phyloP scores from a whole-genome alignment of 495 filamentous ascomycete genomes.

The Xeromyces bisporus region DNA sequence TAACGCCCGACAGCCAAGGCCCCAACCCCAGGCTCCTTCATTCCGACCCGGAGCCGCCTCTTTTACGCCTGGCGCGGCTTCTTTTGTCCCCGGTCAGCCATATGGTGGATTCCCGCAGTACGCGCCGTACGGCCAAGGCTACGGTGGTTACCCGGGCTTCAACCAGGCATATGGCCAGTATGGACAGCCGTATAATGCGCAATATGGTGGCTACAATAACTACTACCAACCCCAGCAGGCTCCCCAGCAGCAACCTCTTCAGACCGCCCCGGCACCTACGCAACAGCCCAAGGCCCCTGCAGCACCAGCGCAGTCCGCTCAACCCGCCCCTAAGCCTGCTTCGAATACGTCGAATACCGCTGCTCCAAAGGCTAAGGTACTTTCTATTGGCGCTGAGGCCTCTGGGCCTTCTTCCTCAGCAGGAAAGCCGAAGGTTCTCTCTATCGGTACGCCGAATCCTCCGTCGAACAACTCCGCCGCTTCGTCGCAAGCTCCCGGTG shows the following conservation, averaged over 20 bases:
- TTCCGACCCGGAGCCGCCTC: constrained; percentile 37
- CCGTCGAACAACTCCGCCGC: constrained; percentile 14
- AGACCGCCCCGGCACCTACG: constrained; percentile 33
- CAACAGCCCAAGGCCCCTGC: constrained; percentile 2
- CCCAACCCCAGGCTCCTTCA: constrained; percentile 40
- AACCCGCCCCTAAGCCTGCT: constrained; percentile 15
- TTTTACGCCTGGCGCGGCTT: constrained; percentile 62
- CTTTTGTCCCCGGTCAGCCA: constrained; percentile 62
- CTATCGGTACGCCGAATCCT: constrained; percentile 39
- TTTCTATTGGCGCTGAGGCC: constrained; percentile 41
- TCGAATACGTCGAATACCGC: constrained; percentile 31
- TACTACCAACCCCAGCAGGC: constrained; percentile 35
- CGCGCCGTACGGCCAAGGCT: constrained; percentile 28
- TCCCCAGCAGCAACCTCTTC: constrained; percentile 39
- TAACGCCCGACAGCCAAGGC: constrained; percentile 38
- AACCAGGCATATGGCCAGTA: constrained; percentile 23
- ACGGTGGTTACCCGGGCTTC: constrained; percentile 36
- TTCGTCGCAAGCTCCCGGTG: constrained; percentile 33
- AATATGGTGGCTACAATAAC: constrained; percentile 32
- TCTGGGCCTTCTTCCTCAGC: constrained; percentile 28
- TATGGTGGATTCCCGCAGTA: constrained; percentile 38
- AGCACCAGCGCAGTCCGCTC: constrained; percentile 4
- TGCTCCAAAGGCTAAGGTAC: constrained; percentile 50
- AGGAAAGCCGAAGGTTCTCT: constrained; percentile 49
- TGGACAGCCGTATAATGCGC: constrained; percentile 37